phyloP scores from a whole-genome alignment of 495 filamentous ascomycete species.

The Jackrogersella multiformis region DNA sequence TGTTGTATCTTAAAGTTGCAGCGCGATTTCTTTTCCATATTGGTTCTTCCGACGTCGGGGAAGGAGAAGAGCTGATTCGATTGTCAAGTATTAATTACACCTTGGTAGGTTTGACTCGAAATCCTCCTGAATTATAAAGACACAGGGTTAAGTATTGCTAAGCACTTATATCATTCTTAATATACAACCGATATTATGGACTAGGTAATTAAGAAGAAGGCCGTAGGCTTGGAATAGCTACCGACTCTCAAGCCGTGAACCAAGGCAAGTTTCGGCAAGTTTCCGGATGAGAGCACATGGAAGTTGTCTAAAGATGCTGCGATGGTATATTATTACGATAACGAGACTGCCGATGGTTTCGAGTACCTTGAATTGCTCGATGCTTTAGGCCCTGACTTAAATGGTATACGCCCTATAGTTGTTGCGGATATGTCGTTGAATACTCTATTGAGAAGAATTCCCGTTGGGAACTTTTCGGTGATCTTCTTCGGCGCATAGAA shows the following conservation, averaged over 20 bases:
- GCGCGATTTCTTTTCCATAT: constrained; percentile 29
- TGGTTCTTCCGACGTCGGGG: constrained; percentile 31
- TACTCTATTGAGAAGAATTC: constrained; percentile 69
- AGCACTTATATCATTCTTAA: constrained; percentile 89
- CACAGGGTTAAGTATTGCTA: constrained; percentile 81
- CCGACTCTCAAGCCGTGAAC: constrained; percentile 74
- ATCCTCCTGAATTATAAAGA: constrained; percentile 84
- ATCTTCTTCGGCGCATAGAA: constrained; percentile 90
- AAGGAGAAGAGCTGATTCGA: neutral
- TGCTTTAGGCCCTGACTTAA: constrained; percentile 63
- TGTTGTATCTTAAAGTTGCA: constrained; percentile 19
- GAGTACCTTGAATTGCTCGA: constrained; percentile 84
- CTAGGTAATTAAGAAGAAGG: constrained; percentile 76
- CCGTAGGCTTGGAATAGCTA: constrained; percentile 57
- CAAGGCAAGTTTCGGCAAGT: constrained; percentile 88
- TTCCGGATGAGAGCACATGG: constrained; percentile 81
- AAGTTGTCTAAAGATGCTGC: constrained; percentile 76
- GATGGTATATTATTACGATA: constrained; percentile 92
- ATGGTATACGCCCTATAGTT: constrained; percentile 70
- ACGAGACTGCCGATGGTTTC: constrained; percentile 95
- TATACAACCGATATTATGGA: constrained; percentile 76
- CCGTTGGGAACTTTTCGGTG: constrained; percentile 75
- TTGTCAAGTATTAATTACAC: too few species aligned
- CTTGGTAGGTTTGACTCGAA: too few species aligned
- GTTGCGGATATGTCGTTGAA: constrained; percentile 91